Evolutionary conservation across 805 yeast genomes (phyloP).

Genomic region (Lipomyces yamadae): DNA sequence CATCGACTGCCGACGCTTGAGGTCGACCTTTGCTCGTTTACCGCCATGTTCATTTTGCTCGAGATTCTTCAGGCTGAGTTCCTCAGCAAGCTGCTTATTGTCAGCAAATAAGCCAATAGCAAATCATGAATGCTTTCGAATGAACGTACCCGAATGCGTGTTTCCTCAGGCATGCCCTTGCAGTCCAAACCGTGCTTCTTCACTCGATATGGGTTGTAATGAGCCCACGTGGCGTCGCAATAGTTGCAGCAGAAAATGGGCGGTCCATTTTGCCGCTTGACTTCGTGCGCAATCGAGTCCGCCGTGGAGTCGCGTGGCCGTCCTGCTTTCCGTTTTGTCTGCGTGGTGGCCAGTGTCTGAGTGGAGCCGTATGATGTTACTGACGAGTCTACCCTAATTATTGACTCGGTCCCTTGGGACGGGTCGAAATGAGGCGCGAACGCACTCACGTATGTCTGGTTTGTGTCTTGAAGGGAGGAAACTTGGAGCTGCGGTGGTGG

Average conservation of each 20-base stretch:
- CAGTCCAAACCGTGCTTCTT: slow-evolving; percentile 38
- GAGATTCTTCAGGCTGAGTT: slow-evolving; percentile 22
- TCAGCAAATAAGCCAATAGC: not conserved
- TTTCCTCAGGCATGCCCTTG: slow-evolving; percentile 34
- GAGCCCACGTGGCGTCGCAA: slow-evolving; percentile 38
- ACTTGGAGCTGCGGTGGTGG: not conserved
- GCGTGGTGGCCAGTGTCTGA: not conserved
- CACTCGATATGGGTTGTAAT: slow-evolving; percentile 36
- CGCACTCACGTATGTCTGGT: not conserved
- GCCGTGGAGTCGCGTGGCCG: slow-evolving; percentile 38
- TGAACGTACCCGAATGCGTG: slow-evolving; percentile 24
- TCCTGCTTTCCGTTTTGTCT: slow-evolving; percentile 35
- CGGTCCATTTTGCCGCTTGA: slow-evolving; percentile 34
- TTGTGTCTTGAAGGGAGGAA: not conserved
- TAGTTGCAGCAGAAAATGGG: slow-evolving; percentile 34
- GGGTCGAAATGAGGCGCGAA: not conserved
- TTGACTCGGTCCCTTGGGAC: not conserved
- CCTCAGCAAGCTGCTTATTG: slow-evolving; percentile 26
- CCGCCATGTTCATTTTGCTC: not conserved
- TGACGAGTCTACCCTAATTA: not conserved
- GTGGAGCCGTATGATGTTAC: not conserved
- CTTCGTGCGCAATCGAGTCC: slow-evolving; percentile 37
- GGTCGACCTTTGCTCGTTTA: slow-evolving; percentile 18
- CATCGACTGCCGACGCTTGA: slow-evolving; percentile 12
- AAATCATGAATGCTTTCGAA: not conserved